These are phyloP conservation scores for Cadophora gregata DNA, from an alignment of 2,329 filamentous ascomycete genomes.

Conservation along the genomic window DNA sequence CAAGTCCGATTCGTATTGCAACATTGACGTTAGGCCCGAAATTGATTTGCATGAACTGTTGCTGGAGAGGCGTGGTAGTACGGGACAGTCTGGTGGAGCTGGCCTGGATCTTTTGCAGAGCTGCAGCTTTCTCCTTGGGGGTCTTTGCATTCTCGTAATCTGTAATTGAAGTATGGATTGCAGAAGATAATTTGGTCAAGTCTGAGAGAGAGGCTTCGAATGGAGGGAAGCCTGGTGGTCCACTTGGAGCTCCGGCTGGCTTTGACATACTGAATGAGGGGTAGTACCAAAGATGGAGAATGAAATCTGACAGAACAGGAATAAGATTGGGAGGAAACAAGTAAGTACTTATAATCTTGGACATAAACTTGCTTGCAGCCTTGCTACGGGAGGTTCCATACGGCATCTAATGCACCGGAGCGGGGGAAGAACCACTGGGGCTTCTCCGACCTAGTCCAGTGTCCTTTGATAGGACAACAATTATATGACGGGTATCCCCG, in stretches of 20 bases:
- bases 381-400: background rate
- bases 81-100: constrained; percentile 22
- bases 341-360: background rate
- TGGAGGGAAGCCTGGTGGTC: constrained; percentile 11
- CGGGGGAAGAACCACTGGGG: background rate
- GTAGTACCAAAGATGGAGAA: background rate
- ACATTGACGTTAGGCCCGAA: constrained; percentile 24
- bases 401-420: background rate
- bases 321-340: background rate
- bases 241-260: constrained; percentile 10
- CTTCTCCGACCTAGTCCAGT: background rate
- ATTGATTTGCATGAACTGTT: constrained; percentile 25
- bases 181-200: constrained; percentile 8
- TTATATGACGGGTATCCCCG: no score
- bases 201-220: constrained; percentile 17
- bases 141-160: constrained; percentile 20
- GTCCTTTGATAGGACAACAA: background rate
- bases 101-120: constrained; percentile 24
- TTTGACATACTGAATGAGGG: constrained; percentile 8
- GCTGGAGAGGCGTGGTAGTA: constrained; percentile 20
- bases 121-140: constrained; percentile 18
- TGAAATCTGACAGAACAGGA: background rate
- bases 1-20: constrained; percentile 24
- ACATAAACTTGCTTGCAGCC: background rate
- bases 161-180: constrained; percentile 19